Evolutionary conservation across 2,329 filamentous ascomycete genomes (phyloP), one percentile per base, ranked within the genome.

Genomic region (Rhytidhysteron rufulum): DNA sequence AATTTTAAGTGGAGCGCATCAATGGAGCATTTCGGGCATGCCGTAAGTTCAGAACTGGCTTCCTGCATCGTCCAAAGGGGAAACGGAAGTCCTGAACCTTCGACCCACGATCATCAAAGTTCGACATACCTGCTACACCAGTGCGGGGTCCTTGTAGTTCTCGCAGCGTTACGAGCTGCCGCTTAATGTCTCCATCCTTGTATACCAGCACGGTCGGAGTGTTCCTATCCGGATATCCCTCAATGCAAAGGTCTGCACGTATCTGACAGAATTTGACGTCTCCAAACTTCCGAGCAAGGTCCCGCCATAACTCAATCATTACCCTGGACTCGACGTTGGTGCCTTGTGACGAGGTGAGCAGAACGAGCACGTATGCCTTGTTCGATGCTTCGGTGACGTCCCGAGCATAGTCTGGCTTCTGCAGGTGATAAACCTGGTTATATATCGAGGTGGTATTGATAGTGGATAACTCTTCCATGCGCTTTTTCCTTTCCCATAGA

Each of bases 201-300:
- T 98, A 98, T 0, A 95, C 79, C 47, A 98, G 62, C 25, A 98
- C 88, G 0, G 93, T 98, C 2, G 93, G 93, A 42, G 89, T 95
- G 64, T 98, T 98, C 42, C 79, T 78, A 57, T 97, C 93, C 2
- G 93, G 93, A 65, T 98, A 98, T 30, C 88, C 88, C 64, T 97
- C 93, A 53, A 98, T 96, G 42, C 93, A 95, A 70, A 96, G 81
- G 59, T 88, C 83, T 5, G 84, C 93, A 53, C 84, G 80, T 53
- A 98, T 97, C 70, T 97, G 88, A 65, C 91, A 97, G 68, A 98
- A 98, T 69, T 98, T 98, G 65, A 98, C 74, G 50, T 98, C 91
- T 16, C 89, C 88, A 59, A 89, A 98, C 57, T 91, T 88, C 44
- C 68, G 70, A 1, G 93, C 91, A 30, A 93, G 77, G 57, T 89